Evolutionary conservation across 495 filamentous ascomycete genomes (phyloP), one percentile per base, ranked within the genome.

Genomic region (Sphaerosporella brunnea): DNA sequence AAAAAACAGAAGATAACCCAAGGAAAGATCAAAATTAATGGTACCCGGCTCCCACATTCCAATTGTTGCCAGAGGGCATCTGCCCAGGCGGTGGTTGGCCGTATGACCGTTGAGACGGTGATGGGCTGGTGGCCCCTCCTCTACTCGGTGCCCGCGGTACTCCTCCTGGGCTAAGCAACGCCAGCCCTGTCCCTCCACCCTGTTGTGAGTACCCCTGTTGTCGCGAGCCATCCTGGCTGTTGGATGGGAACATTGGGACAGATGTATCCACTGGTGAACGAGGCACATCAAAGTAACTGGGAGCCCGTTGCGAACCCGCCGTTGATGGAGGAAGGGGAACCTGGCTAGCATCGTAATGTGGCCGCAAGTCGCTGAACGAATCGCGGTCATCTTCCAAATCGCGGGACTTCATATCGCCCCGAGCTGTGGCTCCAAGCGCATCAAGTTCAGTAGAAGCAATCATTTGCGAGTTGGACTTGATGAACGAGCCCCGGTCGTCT

Each of bases 401-500:
- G 19, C 66, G 67, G 1, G 66, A 66, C 65, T 86, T 88, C 52
- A 68, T 63, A 50, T 88, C 83, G 47, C 86, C 87, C 49, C 90
- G 80, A 23, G 90, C 90, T 8, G 90, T 95, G 38, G 79, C 85
- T 51, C 82, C 92, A 24, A 97, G 69, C 5, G 90, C 90, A 65
- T 96, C 88, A 48, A 97, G 70, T 61, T 97, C 90, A 2, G 81
- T 90, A 19, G 66, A 68, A 15, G 66, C 64, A 26, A 73, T 82
- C 47, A 96, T 70, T 55, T 86, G 75, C n/a, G 82, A 80, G 54
- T 92, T 80, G 3, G 88, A 95, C 70, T 97, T 97, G 78, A 95
- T 95, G 66, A 96, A 95, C 2, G 87, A 94, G 37, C 82, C 83
- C 50, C 90, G 80, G 66, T 96, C 90, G 60, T 96, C 90, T 44